These are phyloP conservation scores for Colletotrichum eleusines DNA, from an alignment of 2,329 filamentous ascomycete species.

Conservation along the genomic window DNA sequence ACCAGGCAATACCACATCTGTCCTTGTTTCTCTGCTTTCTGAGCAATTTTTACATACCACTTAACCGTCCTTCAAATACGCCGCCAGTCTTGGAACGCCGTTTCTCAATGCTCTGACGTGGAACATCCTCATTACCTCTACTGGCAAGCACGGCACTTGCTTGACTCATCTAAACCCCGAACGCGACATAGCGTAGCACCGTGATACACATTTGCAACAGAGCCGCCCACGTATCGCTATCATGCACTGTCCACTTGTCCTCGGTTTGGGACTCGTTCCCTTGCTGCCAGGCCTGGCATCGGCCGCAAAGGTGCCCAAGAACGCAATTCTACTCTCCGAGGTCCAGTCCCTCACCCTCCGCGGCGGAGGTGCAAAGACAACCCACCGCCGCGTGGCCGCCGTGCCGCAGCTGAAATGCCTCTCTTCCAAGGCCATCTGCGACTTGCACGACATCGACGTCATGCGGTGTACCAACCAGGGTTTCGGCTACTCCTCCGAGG, in stretches of 20 bases:
- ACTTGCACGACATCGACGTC: conserved; percentile 79
- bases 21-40: not conserved
- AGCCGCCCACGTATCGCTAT: not conserved
- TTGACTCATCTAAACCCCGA: too few species aligned
- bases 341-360: conserved; percentile 85
- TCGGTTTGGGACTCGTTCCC: conserved; percentile 36
- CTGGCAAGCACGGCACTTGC: conserved; percentile 11
- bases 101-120: conserved; percentile 11
- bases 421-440: conserved; percentile 72
- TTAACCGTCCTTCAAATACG: not conserved
- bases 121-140: conserved; percentile 4
- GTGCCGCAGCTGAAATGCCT: conserved; percentile 85
- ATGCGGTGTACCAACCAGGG: conserved; percentile 94
- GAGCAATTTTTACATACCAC: too few species aligned
- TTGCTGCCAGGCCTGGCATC: conserved; percentile 43
- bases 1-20: not conserved
- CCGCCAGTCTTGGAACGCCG: not conserved
- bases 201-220: not conserved
- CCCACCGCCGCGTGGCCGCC: conserved; percentile 79
- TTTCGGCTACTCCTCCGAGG: conserved; percentile 79
- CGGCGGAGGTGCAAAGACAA: conserved; percentile 72
- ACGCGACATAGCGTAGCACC: conserved; percentile 4
- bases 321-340: conserved; percentile 68
- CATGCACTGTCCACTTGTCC: conserved; percentile 48
- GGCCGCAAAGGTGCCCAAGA: conserved; percentile 52